Evolutionary conservation across 73 alveolate genomes (phyloP).

Genomic region (Paramecium biaurelia): DNA sequence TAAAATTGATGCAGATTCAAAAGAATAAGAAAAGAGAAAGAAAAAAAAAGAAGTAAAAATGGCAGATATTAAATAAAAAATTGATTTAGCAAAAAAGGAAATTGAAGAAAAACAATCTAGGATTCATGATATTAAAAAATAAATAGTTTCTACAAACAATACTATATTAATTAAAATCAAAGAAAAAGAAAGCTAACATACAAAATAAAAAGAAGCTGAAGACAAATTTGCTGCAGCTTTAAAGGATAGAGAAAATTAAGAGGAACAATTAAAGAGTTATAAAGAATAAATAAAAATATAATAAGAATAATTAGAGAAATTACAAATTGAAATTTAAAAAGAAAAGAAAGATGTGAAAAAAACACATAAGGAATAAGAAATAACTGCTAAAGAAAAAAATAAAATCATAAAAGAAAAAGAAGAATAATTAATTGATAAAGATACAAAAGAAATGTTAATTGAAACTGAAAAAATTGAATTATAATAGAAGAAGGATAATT

Average conservation of each 20-base stretch:
- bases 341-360: conserved; percentile 41
- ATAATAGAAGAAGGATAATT: conserved; percentile 66
- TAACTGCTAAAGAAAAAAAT: neutral
- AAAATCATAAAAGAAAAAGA: conserved; percentile 32
- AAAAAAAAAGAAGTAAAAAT: conserved; percentile 63
- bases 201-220: conserved; percentile 39
- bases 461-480: conserved; percentile 60
- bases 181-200: conserved; percentile 64
- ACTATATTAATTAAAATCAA: conserved; percentile 62
- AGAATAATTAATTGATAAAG: neutral
- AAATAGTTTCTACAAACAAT: conserved; percentile 58
- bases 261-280: neutral
- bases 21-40: conserved; percentile 61
- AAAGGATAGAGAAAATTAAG: conserved; percentile 38
- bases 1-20: conserved; percentile 59
- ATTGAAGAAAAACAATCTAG: conserved; percentile 46
- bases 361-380: conserved; percentile 45
- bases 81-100: conserved; percentile 65
- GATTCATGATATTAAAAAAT: conserved; percentile 53
- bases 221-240: neutral
- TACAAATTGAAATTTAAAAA: conserved; percentile 41
- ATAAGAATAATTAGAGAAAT: conserved; percentile 33
- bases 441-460: conserved; percentile 3
- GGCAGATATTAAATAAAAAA: conserved; percentile 61
- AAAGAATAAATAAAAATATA: conserved; percentile 35